Evolutionary conservation across 1,284 basidiomycete genomes (phyloP).

Genomic region (Sparassis latifolia): DNA sequence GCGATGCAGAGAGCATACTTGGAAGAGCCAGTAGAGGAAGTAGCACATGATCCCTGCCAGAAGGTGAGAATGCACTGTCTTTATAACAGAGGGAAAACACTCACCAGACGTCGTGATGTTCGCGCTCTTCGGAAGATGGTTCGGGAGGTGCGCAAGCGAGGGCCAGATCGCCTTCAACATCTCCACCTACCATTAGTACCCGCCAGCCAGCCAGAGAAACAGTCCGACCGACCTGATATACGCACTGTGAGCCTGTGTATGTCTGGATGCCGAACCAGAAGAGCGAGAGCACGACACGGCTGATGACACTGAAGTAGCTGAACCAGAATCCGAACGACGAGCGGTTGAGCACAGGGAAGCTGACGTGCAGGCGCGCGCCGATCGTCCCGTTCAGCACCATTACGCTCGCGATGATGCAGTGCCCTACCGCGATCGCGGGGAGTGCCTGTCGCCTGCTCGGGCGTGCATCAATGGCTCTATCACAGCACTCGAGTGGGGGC

Average conservation of each 20-base stretch:
- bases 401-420: conserved; percentile 49
- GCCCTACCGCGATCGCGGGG: conserved; percentile 56
- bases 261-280: conserved; percentile 70
- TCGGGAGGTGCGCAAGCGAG: conserved; percentile 53
- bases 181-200: conserved; percentile 16
- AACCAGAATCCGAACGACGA: conserved; percentile 80
- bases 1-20: conserved; percentile 11
- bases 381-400: conserved; percentile 66
- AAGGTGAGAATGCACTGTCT: not conserved
- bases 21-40: conserved; percentile 72
- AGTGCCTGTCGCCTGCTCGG: conserved; percentile 48
- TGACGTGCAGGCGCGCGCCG: conserved; percentile 62
- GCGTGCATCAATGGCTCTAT: not conserved
- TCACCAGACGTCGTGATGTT: conserved; percentile 59
- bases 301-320: conserved; percentile 71
- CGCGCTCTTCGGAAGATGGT: conserved; percentile 50
- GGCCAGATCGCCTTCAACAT: conserved; percentile 82
- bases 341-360: conserved; percentile 69
- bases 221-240: conserved; percentile 41
- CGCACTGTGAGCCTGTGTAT: conserved; percentile 56
- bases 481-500: no score
- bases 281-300: conserved; percentile 66
- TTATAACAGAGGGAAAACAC: conserved; percentile 8
- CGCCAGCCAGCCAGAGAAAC: not conserved
- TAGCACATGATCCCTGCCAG: conserved; percentile 60